Evolutionary conservation across 2,329 filamentous ascomycete genomes (phyloP).

Genomic region (Diaporthe australafricana): DNA sequence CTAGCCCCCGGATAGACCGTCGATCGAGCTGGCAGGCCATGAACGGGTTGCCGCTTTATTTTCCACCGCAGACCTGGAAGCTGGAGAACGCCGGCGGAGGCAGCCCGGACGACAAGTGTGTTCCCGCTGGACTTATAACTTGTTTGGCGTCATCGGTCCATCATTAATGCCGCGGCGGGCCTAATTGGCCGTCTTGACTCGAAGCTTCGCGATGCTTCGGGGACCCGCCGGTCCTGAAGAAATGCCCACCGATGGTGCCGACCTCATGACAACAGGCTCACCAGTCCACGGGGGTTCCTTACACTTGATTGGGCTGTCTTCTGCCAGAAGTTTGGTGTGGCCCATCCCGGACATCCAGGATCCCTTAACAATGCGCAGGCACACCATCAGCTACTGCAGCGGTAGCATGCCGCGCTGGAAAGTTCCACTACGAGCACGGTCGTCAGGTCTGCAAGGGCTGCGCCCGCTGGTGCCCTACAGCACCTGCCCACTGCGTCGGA

Average conservation of each 20-base stretch:
- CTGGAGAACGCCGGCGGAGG: not conserved
- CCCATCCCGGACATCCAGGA: not conserved
- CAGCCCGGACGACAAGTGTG: not conserved
- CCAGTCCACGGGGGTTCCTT: not conserved
- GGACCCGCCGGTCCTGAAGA: slow-evolving; percentile 4
- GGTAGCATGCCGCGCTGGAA: slow-evolving; percentile 1
- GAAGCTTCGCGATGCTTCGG: slow-evolving; percentile 27
- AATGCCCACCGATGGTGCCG: not conserved
- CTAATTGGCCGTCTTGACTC: slow-evolving; percentile 18
- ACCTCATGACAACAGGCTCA: not conserved
- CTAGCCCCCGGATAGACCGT: slow-evolving; percentile 16
- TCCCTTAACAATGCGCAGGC: not conserved
- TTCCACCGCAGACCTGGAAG: not conserved
- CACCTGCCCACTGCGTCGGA: not conserved
- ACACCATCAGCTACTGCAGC: not conserved
- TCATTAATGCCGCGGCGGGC: not conserved
- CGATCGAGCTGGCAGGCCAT: slow-evolving; percentile 29
- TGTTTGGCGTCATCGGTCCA: slow-evolving; percentile 1
- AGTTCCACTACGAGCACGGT: not conserved
- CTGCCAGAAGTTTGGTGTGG: not conserved
- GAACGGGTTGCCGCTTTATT: slow-evolving; percentile 12
- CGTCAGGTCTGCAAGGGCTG: not conserved
- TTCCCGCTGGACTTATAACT: not conserved
- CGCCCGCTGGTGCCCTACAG: not conserved
- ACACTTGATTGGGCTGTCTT: not conserved